phyloP scores from a whole-genome alignment of 768 basidiomycete species.

The Phallus indusiatus region DNA sequence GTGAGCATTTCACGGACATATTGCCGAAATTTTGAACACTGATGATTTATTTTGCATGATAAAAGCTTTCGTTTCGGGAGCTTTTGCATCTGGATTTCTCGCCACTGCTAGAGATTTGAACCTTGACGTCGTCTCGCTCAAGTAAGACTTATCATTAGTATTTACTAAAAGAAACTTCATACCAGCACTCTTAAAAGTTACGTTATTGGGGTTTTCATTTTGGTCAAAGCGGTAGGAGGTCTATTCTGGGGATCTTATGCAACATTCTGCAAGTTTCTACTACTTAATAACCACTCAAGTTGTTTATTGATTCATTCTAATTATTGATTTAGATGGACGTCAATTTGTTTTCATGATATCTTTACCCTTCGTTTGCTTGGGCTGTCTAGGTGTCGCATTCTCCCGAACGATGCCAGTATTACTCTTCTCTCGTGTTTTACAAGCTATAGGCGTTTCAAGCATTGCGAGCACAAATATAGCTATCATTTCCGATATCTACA shows the following conservation, averaged over 20 bases:
- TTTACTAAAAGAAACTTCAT: too few species aligned
- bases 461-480: slow-evolving; percentile 23
- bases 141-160: too few species aligned
- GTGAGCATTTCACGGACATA: background rate
- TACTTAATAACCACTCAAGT: too few species aligned
- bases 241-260: background rate
- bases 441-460: background rate
- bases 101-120: background rate
- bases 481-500: slow-evolving; percentile 59
- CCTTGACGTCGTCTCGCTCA: background rate
- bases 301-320: background rate
- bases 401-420: background rate
- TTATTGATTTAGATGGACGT: background rate
- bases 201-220: background rate
- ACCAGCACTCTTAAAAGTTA: too few species aligned
- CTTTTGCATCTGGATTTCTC: background rate
- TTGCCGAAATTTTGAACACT: background rate
- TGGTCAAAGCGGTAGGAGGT: background rate
- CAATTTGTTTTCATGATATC: background rate
- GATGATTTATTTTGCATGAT: too few species aligned
- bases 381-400: background rate
- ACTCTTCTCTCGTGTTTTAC: background rate
- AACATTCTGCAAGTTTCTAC: background rate
- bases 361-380: background rate
- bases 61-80: background rate